Evolutionary conservation across 768 basidiomycete genomes (phyloP).

Genomic region (Rhodotorula paludigena): DNA sequence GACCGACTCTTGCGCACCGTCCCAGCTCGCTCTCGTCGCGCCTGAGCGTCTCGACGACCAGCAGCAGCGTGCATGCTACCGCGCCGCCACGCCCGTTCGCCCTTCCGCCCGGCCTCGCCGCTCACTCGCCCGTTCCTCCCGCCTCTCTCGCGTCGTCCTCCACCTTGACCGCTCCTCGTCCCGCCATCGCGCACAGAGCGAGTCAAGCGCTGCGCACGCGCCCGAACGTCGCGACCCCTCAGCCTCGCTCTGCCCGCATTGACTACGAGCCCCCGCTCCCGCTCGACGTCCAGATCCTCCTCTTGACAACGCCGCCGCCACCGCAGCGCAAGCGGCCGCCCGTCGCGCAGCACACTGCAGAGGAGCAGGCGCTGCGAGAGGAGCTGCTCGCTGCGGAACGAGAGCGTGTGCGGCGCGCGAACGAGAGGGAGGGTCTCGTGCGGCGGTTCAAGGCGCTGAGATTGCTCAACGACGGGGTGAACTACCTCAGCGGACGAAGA

Average conservation of each 20-base stretch:
- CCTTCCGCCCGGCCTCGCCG: slow-evolving; percentile 14
- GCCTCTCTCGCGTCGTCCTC: background rate
- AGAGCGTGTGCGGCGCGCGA: background rate
- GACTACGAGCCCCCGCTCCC: slow-evolving; percentile 22
- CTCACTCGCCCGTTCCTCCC: slow-evolving; percentile 2
- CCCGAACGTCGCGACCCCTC: too few relatives aligned
- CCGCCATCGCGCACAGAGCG: background rate
- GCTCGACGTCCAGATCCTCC: slow-evolving; percentile 18
- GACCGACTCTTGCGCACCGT: background rate
- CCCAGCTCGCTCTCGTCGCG: background rate
- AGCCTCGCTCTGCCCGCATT: slow-evolving; percentile 6
- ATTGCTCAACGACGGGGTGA: background rate
- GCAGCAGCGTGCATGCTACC: background rate
- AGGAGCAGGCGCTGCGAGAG: background rate
- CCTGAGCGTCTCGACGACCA: background rate
- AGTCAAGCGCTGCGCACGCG: background rate
- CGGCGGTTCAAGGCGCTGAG: background rate
- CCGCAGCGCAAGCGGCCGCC: background rate
- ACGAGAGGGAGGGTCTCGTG: background rate
- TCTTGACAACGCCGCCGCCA: slow-evolving; percentile 27
- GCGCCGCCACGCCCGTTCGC: background rate
- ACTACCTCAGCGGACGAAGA: background rate
- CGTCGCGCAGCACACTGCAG: background rate
- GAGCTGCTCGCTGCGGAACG: background rate
- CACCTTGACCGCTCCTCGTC: background rate